Evolutionary conservation across 371 early-diverging fungal genomes (phyloP).

Genomic region (Nosema muscidifuracis): DNA sequence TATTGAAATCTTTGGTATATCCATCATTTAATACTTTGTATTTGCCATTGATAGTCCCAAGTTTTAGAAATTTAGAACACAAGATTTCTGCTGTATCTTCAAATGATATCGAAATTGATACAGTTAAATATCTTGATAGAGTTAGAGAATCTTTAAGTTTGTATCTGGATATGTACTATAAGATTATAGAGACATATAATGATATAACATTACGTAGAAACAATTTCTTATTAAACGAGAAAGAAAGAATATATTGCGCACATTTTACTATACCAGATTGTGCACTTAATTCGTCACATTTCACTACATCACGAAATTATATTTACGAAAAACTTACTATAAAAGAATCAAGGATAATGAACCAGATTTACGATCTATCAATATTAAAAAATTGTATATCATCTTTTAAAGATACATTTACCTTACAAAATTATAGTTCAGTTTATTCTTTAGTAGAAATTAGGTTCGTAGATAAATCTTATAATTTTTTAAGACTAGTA

Average conservation of each 20-base stretch:
- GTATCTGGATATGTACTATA: conserved; percentile 51
- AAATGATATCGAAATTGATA: not conserved
- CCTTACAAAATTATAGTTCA: conserved; percentile 17
- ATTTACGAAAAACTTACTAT: conserved; percentile 31
- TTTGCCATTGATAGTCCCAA: conserved; percentile 51
- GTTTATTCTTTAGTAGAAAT: conserved; percentile 38
- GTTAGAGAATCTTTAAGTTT: conserved; percentile 35
- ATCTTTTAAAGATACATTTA: conserved; percentile 33
- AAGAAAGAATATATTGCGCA: conserved; percentile 22
- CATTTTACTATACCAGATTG: conserved; percentile 24
- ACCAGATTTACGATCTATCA: conserved; percentile 16
- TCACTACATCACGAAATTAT: conserved; percentile 20
- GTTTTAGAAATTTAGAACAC: conserved; percentile 39
- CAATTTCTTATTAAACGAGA: conserved; percentile 48
- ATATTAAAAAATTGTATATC: conserved; percentile 53
- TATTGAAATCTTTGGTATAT: conserved; percentile 48
- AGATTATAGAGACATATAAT: conserved; percentile 35
- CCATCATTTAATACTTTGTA: conserved; percentile 56
- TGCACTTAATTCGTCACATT: conserved; percentile 3
- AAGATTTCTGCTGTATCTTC: conserved; percentile 25
- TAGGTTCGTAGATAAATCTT: conserved; percentile 16
- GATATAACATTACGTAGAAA: conserved; percentile 42
- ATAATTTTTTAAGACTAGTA: conserved; percentile 53
- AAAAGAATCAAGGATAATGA: conserved; percentile 41
- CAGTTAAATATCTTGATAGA: too few species aligned